A percentile compares a stretch with the other conserved stretches of the same genome.
These are phyloP conservation scores for Talaromyces islandicus DNA, from an alignment of 2,329 filamentous ascomycete genomes.

Conservation along the genomic window DNA sequence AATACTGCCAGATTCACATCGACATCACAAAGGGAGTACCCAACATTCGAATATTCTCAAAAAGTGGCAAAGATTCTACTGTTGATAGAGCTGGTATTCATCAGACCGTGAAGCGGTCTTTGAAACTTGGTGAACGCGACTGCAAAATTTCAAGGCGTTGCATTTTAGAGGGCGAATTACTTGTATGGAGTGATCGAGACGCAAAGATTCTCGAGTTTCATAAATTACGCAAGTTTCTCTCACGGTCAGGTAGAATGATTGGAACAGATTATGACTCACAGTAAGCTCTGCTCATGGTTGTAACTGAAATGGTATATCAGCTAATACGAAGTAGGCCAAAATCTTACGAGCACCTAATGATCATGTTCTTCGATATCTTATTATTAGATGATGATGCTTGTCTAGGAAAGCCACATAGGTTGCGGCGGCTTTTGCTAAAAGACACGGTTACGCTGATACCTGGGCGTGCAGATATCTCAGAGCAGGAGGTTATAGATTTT, in stretches of 20 bases:
- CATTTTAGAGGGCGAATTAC: slow-evolving; percentile 77
- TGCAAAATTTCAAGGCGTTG: slow-evolving; percentile 60
- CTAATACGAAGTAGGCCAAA: slow-evolving; percentile 31
- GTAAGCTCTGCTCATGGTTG: slow-evolving; percentile 34
- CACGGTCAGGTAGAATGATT: slow-evolving; percentile 64
- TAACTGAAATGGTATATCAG: slow-evolving; percentile 13
- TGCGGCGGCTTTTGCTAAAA: slow-evolving; percentile 49
- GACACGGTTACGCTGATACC: slow-evolving; percentile 48
- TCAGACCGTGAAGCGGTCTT: slow-evolving; percentile 56
- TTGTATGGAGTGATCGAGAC: slow-evolving; percentile 67
- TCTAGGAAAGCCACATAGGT: slow-evolving; percentile 39
- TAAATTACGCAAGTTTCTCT: slow-evolving; percentile 74
- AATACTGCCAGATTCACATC: slow-evolving; percentile 85
- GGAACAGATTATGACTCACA: slow-evolving; percentile 64
- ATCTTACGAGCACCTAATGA: slow-evolving; percentile 52
- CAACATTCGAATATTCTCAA: slow-evolving; percentile 78
- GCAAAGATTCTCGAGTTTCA: slow-evolving; percentile 67
- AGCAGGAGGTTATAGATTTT: slow-evolving; percentile 65
- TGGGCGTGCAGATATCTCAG: slow-evolving; percentile 62
- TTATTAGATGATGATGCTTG: slow-evolving; percentile 50
- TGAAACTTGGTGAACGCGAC: slow-evolving; percentile 54
- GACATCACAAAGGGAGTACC: slow-evolving; percentile 52
- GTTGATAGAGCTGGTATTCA: slow-evolving; percentile 60
- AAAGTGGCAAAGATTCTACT: slow-evolving; percentile 86
- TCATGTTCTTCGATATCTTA: slow-evolving; percentile 57